phyloP scores from a whole-genome alignment of 2,329 filamentous ascomycete genomes.

The Nannizzia gypsea region DNA sequence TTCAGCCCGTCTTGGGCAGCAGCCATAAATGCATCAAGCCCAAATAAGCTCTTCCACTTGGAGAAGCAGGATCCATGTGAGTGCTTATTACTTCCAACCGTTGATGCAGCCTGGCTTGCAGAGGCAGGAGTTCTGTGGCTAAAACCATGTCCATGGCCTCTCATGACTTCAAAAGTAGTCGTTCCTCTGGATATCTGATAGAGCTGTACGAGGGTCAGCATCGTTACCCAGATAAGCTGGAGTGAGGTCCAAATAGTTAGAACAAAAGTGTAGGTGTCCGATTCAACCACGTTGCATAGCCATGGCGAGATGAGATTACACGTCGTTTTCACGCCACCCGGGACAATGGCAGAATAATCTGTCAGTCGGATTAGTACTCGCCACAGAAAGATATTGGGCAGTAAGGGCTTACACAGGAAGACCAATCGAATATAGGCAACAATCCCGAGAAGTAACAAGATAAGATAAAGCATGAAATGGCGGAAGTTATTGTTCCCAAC shows the following conservation, averaged over 20 bases:
- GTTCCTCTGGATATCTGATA: constrained; percentile 84
- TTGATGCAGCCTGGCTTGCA: constrained; percentile 36
- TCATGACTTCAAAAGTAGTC: constrained; percentile 97
- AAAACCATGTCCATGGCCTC: constrained; percentile 35
- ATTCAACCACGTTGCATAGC: constrained; percentile 64
- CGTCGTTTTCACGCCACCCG: constrained; percentile 35
- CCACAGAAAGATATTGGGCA: constrained; percentile 4
- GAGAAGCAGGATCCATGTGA: constrained; percentile 54
- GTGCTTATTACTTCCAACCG: constrained; percentile 27
- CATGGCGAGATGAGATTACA: constrained; percentile 67
- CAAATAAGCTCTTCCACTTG: constrained; percentile 73
- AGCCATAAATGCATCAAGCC: constrained; percentile 85
- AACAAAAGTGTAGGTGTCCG: constrained; percentile 73
- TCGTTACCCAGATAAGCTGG: constrained; percentile 91
- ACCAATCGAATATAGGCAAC: constrained; percentile 58
- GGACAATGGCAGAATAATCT: constrained; percentile 53
- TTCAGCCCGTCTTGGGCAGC: constrained; percentile 65
- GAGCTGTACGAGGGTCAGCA: constrained; percentile 89
- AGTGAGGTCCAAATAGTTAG: constrained; percentile 67
- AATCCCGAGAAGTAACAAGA: constrained; percentile 65
- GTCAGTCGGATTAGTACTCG: constrained; percentile 19
- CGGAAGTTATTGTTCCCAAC: constrained; percentile 91
- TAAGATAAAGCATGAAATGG: constrained; percentile 85
- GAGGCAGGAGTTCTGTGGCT: background rate
- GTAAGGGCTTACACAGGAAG: constrained; percentile 52